Evolutionary conservation across 176 grass and related monocot species (phyloP).

Genomic region (Ensete ventricosum): DNA sequence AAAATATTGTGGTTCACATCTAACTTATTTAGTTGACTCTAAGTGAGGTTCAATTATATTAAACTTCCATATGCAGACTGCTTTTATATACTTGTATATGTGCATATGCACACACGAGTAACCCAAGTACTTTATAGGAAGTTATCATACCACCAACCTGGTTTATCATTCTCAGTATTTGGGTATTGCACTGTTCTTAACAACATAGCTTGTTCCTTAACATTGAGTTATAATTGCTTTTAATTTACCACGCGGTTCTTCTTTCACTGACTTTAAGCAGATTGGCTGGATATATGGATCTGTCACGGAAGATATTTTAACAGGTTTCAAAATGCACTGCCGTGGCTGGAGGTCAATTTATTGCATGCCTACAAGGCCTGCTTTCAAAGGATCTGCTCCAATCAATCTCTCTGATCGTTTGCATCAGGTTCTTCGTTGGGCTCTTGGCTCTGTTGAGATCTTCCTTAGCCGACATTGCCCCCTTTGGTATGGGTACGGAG

Average conservation of each 20-base stretch:
- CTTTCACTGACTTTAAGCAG: not conserved
- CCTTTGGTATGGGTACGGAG: constrained; percentile 12
- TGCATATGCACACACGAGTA: too few relatives aligned
- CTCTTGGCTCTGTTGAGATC: constrained; percentile 19
- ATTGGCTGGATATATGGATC: constrained; percentile 12
- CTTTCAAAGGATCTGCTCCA: constrained; percentile 17
- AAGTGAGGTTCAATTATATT: too few relatives aligned
- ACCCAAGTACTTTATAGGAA: too few relatives aligned
- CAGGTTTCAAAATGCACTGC: constrained; percentile 16
- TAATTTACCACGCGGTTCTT: not conserved
- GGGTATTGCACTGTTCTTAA: too few relatives aligned
- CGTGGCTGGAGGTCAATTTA: constrained; percentile 18
- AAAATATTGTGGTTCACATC: too few relatives aligned
- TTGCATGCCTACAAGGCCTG: constrained; percentile 14
- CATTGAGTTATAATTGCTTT: not conserved
- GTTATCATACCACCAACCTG: too few relatives aligned
- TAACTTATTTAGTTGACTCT: too few relatives aligned
- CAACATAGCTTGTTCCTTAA: not conserved
- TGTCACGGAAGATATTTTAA: constrained; percentile 2
- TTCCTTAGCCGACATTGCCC: constrained; percentile 16
- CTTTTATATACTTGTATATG: too few relatives aligned
- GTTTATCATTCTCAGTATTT: too few relatives aligned
- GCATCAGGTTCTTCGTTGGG: constrained; percentile 18
- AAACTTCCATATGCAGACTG: too few relatives aligned
- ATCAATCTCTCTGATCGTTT: constrained; percentile 17